Conservation (phyloP, 2,329 filamentous ascomycete genomes). For the Aspergillus pseudoviridinutans region DNA sequence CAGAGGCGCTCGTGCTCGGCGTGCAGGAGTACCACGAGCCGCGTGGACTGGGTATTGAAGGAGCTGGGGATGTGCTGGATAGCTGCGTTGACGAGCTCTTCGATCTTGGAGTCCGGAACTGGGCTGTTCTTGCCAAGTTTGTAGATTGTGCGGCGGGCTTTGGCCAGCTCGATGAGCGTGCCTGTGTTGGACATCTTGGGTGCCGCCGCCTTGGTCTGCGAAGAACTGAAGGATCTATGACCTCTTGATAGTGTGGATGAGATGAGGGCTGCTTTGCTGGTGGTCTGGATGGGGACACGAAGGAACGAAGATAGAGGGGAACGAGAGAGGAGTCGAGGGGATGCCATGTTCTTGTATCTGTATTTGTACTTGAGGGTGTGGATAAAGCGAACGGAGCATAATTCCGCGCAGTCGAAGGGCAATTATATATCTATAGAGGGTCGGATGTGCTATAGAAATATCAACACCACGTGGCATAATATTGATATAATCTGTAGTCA, state of each 20-base stretch:
- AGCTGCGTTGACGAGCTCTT: slow-evolving; percentile 40
- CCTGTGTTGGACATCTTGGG: slow-evolving; percentile 12
- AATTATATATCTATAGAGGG: neutral
- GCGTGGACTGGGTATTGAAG: slow-evolving; percentile 86
- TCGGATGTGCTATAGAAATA: neutral
- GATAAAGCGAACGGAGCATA: neutral
- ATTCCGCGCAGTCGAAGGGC: neutral
- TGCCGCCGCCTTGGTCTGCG: slow-evolving; percentile 1
- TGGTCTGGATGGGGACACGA: neutral
- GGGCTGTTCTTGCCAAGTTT: slow-evolving; percentile 31
- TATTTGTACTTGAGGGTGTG: neutral
- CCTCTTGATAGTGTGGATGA: slow-evolving; percentile 23
- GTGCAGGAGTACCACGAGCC: slow-evolving; percentile 73
- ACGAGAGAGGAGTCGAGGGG: neutral
- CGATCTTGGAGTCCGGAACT: slow-evolving; percentile 34
- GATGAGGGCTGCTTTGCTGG: slow-evolving; percentile 14
- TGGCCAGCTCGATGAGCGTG: slow-evolving; percentile 28
- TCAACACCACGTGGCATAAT: neutral
- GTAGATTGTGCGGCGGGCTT: slow-evolving; percentile 36
- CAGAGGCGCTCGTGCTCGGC: slow-evolving; percentile 84
- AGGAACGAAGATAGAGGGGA: neutral
- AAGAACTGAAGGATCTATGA: slow-evolving; percentile 14
- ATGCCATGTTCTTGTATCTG: neutral
- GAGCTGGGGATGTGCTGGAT: slow-evolving; percentile 69
- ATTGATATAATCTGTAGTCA: neutral